Conservation (phyloP, 2,329 filamentous ascomycete genomes). For the Penicillium polonicum region DNA sequence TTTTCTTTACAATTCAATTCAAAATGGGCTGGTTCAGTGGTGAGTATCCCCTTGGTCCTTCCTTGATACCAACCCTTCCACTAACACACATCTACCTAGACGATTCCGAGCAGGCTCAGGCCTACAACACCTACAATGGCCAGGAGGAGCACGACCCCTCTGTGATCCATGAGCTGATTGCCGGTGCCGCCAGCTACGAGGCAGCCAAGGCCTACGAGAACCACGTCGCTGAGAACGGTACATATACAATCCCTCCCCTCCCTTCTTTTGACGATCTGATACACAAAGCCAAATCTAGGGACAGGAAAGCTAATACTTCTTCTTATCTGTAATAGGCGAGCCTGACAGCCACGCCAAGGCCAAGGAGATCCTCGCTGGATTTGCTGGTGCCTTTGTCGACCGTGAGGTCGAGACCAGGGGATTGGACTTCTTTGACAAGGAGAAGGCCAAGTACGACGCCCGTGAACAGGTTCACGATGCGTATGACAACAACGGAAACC, state of each 20-base stretch:
- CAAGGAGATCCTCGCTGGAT: conserved; percentile 71
- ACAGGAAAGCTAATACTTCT: not conserved
- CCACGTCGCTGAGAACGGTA: conserved; percentile 66
- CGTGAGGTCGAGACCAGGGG: conserved; percentile 69
- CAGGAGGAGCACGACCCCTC: conserved; percentile 56
- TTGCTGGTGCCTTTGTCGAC: conserved; percentile 76
- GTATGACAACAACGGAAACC: not conserved
- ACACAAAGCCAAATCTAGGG: no score
- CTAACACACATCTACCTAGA: conserved; percentile 12
- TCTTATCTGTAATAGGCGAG: conserved; percentile 53
- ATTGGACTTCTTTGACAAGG: conserved; percentile 57
- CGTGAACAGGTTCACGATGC: not conserved
- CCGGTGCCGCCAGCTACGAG: conserved; percentile 73
- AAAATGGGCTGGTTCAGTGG: conserved; percentile 28
- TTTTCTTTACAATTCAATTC: conserved; percentile 3
- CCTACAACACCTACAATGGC: conserved; percentile 37
- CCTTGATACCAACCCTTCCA: conserved; percentile 34
- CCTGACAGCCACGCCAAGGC: conserved; percentile 68
- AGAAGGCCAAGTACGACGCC: conserved; percentile 61
- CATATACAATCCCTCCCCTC: conserved; percentile 6
- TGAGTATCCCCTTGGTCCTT: conserved; percentile 37
- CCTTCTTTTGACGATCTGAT: no score
- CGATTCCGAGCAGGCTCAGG: conserved; percentile 52
- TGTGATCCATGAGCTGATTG: conserved; percentile 71
- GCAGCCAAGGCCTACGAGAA: conserved; percentile 80